These are phyloP conservation scores for Pythium sukuiense DNA, from an alignment of 352 stramenopile genomes.

Conservation along the genomic window DNA sequence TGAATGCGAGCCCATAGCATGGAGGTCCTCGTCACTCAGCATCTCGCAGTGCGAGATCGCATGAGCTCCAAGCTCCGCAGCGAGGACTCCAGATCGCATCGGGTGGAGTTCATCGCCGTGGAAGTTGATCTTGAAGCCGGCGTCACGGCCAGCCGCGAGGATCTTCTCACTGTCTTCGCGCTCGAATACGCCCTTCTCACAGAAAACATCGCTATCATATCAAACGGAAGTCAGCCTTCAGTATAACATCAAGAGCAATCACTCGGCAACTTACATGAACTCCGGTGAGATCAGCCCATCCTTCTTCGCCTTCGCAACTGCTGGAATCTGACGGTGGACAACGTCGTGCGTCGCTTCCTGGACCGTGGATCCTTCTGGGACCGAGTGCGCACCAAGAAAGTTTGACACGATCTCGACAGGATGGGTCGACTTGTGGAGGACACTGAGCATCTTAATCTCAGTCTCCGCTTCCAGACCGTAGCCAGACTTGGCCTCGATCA, in stretches of 20 bases:
- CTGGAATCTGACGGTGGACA: constrained; percentile 72
- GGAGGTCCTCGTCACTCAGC: constrained; percentile 62
- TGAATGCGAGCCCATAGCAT: constrained; percentile 57
- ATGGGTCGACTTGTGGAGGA: constrained; percentile 61
- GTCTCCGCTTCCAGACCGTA: constrained; percentile 83
- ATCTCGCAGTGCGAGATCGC: constrained; percentile 81
- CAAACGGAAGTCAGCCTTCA: neutral
- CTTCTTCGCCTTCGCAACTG: constrained; percentile 61
- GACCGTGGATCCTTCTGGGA: constrained; percentile 70
- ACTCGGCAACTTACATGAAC: constrained; percentile 53
- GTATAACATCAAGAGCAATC: neutral
- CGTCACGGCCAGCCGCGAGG: constrained; percentile 56
- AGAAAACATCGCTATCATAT: constrained; percentile 65
- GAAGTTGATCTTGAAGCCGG: constrained; percentile 82
- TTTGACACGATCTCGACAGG: constrained; percentile 80
- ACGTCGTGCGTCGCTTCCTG: constrained; percentile 69
- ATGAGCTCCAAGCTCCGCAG: constrained; percentile 53
- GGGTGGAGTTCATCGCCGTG: constrained; percentile 80
- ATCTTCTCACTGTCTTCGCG: constrained; percentile 75
- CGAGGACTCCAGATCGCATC: constrained; percentile 68
- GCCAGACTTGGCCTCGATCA: constrained; percentile 82
- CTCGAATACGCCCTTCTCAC: constrained; percentile 85
- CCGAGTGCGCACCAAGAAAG: constrained; percentile 74
- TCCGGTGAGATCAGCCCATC: constrained; percentile 73
- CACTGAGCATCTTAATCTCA: constrained; percentile 86